Conservation (phyloP, 2,329 filamentous ascomycete genomes). For the Rhynchosporium secalis region DNA sequence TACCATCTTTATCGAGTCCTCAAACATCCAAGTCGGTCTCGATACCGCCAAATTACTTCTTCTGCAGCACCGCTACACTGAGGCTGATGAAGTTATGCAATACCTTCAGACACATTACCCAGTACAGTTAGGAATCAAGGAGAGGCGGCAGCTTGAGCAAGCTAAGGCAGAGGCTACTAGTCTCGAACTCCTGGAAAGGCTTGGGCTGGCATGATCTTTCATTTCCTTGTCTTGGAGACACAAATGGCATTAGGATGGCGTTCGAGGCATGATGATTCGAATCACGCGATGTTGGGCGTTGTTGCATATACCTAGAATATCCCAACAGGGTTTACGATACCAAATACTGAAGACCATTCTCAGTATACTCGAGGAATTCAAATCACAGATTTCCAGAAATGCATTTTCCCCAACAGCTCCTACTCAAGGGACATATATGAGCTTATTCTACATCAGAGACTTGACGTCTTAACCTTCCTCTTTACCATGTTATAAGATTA, state of each 20-base stretch:
- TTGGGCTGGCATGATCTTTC: slow-evolving; percentile 14
- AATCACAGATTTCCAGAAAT: no score
- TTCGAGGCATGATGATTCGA: neutral
- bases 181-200: slow-evolving; percentile 32
- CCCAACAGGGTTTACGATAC: no score
- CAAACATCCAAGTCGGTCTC: slow-evolving; percentile 29
- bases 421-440: no score
- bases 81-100: slow-evolving; percentile 36
- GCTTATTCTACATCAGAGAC: no score
- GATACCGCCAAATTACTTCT: slow-evolving; percentile 34
- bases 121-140: slow-evolving; percentile 27
- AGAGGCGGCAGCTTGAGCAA: slow-evolving; percentile 23
- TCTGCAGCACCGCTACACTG: slow-evolving; percentile 25
- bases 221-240: neutral
- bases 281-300: neutral
- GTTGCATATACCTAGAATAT: neutral
- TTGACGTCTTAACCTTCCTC: no score
- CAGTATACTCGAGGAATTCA: no score
- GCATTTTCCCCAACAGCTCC: no score
- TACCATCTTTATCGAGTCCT: neutral
- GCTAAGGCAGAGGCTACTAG: slow-evolving; percentile 33
- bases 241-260: neutral
- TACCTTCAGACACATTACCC: slow-evolving; percentile 32
- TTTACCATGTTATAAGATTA: no score
- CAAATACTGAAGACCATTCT: no score